A percentile compares a stretch with the other conserved stretches of the same genome.
These are phyloP conservation scores for Phytophthora sansomeana DNA, from an alignment of 352 stramenopile genomes.

Conservation along the genomic window DNA sequence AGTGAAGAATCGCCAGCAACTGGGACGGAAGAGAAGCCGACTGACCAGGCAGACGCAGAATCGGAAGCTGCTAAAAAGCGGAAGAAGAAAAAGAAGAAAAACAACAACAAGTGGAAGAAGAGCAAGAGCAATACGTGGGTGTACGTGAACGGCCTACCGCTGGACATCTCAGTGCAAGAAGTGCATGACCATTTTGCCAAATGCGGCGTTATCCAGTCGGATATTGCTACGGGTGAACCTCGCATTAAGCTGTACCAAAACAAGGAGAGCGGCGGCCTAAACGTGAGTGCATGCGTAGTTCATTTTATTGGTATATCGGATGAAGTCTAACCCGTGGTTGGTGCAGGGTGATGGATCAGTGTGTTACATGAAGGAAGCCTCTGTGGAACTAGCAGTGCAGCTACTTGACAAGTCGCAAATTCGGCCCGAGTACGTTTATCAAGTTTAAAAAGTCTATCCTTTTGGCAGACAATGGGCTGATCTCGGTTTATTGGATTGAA, in stretches of 20 bases:
- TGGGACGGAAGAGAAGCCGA: slow-evolving; percentile 5
- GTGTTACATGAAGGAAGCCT: slow-evolving; percentile 96
- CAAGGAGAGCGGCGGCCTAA: slow-evolving; percentile 88
- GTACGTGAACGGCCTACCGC: slow-evolving; percentile 96
- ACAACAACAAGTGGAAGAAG: slow-evolving; percentile 84
- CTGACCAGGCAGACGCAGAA: slow-evolving; percentile 8
- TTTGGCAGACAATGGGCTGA: slow-evolving; percentile 9
- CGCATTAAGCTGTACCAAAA: slow-evolving; percentile 97
- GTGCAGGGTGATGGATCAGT: slow-evolving; percentile 94
- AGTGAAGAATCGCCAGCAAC: not conserved
- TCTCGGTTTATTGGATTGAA: not conserved
- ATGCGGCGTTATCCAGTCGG: slow-evolving; percentile 94
- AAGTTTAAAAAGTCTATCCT: slow-evolving; percentile 11
- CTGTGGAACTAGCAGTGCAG: slow-evolving; percentile 94
- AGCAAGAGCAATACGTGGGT: slow-evolving; percentile 94
- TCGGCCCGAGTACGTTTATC: slow-evolving; percentile 70
- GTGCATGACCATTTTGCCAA: slow-evolving; percentile 95
- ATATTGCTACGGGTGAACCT: slow-evolving; percentile 92
- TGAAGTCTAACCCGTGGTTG: too few relatives aligned
- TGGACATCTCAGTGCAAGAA: slow-evolving; percentile 93
- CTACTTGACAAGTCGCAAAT: slow-evolving; percentile 93
- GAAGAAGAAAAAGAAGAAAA: slow-evolving; percentile 87
- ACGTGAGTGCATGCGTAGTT: slow-evolving; percentile 57
- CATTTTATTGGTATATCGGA: too few relatives aligned
- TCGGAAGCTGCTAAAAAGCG: slow-evolving; percentile 47